Percentiles rank a stretch among this genome's conserved stretches.
These are phyloP conservation scores for Theobroma cacao DNA, from an alignment of 345 rosid genomes.

Conservation along the genomic window DNA sequence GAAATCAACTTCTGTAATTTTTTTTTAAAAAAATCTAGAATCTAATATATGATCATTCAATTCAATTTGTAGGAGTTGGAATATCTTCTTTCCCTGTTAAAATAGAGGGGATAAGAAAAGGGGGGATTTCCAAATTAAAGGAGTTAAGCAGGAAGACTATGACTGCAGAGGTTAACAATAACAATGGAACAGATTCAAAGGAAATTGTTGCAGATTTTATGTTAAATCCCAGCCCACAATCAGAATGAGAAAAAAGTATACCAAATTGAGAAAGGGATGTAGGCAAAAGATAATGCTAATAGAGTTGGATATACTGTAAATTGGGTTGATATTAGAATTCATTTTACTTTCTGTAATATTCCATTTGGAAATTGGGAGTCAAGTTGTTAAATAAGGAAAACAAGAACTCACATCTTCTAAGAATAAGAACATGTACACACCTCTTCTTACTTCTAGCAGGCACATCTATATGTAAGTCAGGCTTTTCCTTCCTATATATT, in stretches of 20 bases:
- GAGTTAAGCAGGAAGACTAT: not conserved
- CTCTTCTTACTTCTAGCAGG: not conserved
- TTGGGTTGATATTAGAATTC: not conserved
- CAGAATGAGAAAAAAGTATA: too few relatives aligned
- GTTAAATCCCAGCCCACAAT: not conserved
- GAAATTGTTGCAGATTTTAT: not conserved
- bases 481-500: not conserved
- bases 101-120: not conserved
- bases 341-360: not conserved
- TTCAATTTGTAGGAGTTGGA: not conserved
- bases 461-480: not conserved
- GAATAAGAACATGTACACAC: not conserved
- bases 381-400: not conserved
- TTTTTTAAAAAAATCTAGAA: too few relatives aligned
- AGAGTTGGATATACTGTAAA: too few relatives aligned
- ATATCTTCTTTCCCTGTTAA: not conserved
- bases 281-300: not conserved
- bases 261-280: not conserved
- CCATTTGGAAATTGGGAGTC: not conserved
- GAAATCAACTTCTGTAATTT: too few relatives aligned
- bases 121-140: not conserved
- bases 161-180: not conserved
- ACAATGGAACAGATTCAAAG: too few relatives aligned
- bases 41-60: not conserved
- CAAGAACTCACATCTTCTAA: not conserved